phyloP scores from a whole-genome alignment of 2,329 filamentous ascomycete genomes.

The Elsinoe ampelina region DNA sequence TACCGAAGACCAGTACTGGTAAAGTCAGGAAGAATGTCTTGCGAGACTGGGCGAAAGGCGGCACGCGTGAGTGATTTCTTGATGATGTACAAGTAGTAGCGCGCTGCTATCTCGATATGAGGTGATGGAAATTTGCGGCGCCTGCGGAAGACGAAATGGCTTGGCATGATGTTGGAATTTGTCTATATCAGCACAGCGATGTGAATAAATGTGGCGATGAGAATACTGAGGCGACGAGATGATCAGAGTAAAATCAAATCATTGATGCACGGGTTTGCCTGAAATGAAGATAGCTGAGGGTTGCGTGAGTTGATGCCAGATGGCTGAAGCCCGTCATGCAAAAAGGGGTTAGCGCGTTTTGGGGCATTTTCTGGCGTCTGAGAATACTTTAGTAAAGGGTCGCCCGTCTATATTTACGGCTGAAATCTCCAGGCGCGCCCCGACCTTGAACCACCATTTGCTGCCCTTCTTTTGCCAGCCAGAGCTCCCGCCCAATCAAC shows the following conservation, averaged over 20 bases:
- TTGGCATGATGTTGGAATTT: not conserved
- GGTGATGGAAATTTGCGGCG: conserved; percentile 10
- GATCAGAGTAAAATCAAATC: not conserved
- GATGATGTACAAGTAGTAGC: conserved; percentile 6
- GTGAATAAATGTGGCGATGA: not conserved
- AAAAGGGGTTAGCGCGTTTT: conserved; percentile 6
- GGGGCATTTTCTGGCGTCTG: not conserved
- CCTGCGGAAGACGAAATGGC: not conserved
- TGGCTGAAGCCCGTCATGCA: not conserved
- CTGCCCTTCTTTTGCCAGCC: not conserved
- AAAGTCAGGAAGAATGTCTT: conserved; percentile 95
- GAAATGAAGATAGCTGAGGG: not conserved
- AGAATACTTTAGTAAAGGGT: not conserved
- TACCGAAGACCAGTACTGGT: conserved; percentile 95
- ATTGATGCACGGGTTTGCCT: not conserved
- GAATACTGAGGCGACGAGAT: not conserved
- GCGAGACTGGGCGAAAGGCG: conserved; percentile 69
- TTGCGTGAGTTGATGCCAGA: not conserved
- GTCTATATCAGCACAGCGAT: not conserved
- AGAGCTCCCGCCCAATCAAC: not conserved
- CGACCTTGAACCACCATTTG: not conserved
- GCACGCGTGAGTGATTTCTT: conserved; percentile 23
- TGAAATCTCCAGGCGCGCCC: not conserved
- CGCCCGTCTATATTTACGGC: conserved; percentile 1
- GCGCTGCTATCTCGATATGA: conserved; percentile 10